These are phyloP conservation scores for Kazachstania viticola DNA, from an alignment of 805 yeast genomes.

Conservation along the genomic window DNA sequence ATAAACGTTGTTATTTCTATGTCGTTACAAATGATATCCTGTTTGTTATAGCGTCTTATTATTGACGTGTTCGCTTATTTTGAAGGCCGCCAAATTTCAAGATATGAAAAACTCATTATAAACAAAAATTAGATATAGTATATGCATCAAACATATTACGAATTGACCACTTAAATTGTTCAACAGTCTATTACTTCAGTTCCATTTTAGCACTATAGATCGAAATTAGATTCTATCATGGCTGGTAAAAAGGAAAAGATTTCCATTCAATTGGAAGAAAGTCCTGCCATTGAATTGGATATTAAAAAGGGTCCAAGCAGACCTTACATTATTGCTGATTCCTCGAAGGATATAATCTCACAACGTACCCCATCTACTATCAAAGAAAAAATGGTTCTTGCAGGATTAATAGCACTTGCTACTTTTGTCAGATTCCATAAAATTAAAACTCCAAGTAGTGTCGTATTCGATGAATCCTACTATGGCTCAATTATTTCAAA, in stretches of 20 bases:
- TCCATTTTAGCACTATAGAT: too few relatives aligned
- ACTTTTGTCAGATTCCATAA: conserved; percentile 47
- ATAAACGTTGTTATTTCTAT: too few relatives aligned
- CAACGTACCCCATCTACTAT: conserved; percentile 30
- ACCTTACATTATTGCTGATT: conserved; percentile 41
- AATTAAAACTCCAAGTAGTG: conserved; percentile 59
- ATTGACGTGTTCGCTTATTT: too few relatives aligned
- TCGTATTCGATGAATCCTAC: conserved; percentile 84
- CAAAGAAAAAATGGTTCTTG: conserved; percentile 32
- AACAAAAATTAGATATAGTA: too few relatives aligned
- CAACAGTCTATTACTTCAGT: too few relatives aligned
- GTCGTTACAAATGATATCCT: too few relatives aligned
- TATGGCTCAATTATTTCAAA: conserved; percentile 88
- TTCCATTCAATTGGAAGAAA: conserved; percentile 2
- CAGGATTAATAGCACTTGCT: conserved; percentile 38
- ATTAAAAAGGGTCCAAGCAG: conserved; percentile 41
- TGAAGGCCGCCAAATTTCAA: too few relatives aligned
- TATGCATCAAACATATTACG: too few relatives aligned
- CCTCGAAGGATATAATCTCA: conserved; percentile 31
- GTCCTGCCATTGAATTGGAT: conserved; percentile 34
- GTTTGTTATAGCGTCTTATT: too few relatives aligned
- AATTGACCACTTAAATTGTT: too few relatives aligned
- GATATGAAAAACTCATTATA: too few relatives aligned
- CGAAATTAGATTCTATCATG: too few relatives aligned
- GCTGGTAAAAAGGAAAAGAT: conserved; percentile 4